Base-by-base conservation (phyloP, 495 filamentous ascomycete genomes). In the Filosporella fistucella region DNA sequence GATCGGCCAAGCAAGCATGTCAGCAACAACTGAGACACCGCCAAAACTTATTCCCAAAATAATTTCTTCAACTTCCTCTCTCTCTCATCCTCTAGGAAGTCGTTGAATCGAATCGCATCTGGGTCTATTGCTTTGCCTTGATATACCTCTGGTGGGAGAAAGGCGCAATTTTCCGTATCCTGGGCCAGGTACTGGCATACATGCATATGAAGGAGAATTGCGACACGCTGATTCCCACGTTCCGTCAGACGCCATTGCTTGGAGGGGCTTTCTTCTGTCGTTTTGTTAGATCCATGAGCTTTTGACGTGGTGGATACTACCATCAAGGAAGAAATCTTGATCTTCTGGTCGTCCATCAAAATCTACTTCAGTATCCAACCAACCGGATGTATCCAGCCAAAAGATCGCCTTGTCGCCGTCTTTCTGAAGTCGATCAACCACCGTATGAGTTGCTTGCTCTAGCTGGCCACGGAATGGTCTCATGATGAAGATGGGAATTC, bases 351-450 rank as follows among this genome's bases (percentile, higher is more conserved):
- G 46, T 10, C 51, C 25, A 14, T 63, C 58, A 12, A 67, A 53
- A 32, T 54, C 45, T 2, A 38, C 30, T 9, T 45, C 46, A 14
- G 49, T 55, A 38, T 59, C 42, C 12, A 64, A 37, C 67, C 68
- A 68, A 16, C 65, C 65, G n/a, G 68, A 68, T 3, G 67, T 70
- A 41, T 70, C 68, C 25, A 70, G 57, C 67, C 68, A 70, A 51
- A 66, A 67, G 7, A 68, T 59, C 13, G 53, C 25, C 22, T 47
- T 58, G 34, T 68, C 67, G 5, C 65, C 65, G 6, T 66, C 52
- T n/a, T n/a, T n/a, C n/a, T n/a, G n/a, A 21, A 70, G 45, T 30
- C 57, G 56, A 38, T 58, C 50, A n/a, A 68, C 65, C 14, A 61
- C 58, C 20, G 58, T 51, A 40, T 65, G 62, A 9, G 63, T 65